Base-by-base conservation (phyloP, 345 rosid species). In the Eutrema yunnanense region DNA sequence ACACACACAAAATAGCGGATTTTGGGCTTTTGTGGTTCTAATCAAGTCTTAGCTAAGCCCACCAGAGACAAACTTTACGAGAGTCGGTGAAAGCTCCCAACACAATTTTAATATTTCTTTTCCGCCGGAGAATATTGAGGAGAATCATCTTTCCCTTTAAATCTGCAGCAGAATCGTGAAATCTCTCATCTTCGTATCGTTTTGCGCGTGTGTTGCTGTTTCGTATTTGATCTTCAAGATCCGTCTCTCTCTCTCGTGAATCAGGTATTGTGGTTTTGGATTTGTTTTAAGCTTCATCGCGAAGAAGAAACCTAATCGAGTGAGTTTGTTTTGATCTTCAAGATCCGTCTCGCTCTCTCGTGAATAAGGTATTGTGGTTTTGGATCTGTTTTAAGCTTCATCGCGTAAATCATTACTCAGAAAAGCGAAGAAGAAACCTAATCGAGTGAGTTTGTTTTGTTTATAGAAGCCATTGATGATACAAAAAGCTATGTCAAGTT, bases 401-500 rank as follows among this genome's bases (percentile, higher is more conserved):
- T 57, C 44, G 11, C 62, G 37, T 16, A 6, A 2, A 12, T 13
- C 11, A 13, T 44, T 0, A 46, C 50, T 44, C 5, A 6, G 8
- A 8, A 8, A 38, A 38, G 54, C 32, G 54, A 50, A 10, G 12
- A 42, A 13, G 4, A 33, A n/a, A 56, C 67, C 58, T 61, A 63
- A 73, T 63, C 9, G 11, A 54, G 22, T 37, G 9, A 56, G 16
- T 30, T 33, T 27, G 4, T 30, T 12, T 44, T 55, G 8, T 41
- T 41, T 32, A 9, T 34, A 42, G 68, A 30, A 65, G 2, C 9
- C 0, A 46, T 33, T 27, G 58, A 61, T 53, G 79, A 46, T 27
- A 67, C 43, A 22, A 52, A 29, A 68, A 62, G 59, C 70, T 5
- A 62, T 62, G 70, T 62, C 74, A 61, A 51, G 48, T 49, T 43